These are phyloP conservation scores for Magnusiomyces suaveolens DNA, from an alignment of 1,139 yeast species.

Conservation along the genomic window DNA sequence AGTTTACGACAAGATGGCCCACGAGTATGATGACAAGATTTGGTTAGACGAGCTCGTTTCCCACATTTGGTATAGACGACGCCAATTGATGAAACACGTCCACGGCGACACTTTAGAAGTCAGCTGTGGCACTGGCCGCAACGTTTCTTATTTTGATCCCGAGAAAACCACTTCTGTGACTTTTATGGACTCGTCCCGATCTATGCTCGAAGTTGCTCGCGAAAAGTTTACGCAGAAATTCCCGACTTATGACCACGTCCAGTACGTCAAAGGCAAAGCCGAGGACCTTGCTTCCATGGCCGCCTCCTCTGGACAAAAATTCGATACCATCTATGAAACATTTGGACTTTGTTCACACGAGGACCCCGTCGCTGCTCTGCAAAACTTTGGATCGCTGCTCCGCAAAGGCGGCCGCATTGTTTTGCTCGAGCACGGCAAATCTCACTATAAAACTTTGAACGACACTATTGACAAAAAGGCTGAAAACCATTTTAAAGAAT, in stretches of 20 bases:
- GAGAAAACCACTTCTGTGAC: constrained; percentile 60
- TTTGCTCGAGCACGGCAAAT: constrained; percentile 85
- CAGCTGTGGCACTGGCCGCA: constrained; percentile 94
- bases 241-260: constrained; percentile 61
- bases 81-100: constrained; percentile 71
- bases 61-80: constrained; percentile 72
- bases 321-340: constrained; percentile 87
- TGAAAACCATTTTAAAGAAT: constrained; percentile 69
- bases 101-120: constrained; percentile 88
- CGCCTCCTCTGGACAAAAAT: constrained; percentile 38
- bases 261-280: constrained; percentile 86
- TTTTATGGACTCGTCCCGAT: constrained; percentile 69
- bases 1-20: constrained; percentile 72
- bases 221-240: constrained; percentile 59
- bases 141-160: constrained; percentile 62
- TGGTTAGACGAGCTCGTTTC: constrained; percentile 80
- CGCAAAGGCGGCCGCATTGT: constrained; percentile 89
- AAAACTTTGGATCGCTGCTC: constrained; percentile 60
- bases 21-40: constrained; percentile 70
- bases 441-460: constrained; percentile 69
- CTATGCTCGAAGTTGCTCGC: constrained; percentile 78
- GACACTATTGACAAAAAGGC: constrained; percentile 75
- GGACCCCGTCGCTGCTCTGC: constrained; percentile 75
- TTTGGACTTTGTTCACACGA: constrained; percentile 94
- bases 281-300: constrained; percentile 66